Conservation (phyloP, 2,329 filamentous ascomycete species). For the Pestalotiopsis fici region DNA sequence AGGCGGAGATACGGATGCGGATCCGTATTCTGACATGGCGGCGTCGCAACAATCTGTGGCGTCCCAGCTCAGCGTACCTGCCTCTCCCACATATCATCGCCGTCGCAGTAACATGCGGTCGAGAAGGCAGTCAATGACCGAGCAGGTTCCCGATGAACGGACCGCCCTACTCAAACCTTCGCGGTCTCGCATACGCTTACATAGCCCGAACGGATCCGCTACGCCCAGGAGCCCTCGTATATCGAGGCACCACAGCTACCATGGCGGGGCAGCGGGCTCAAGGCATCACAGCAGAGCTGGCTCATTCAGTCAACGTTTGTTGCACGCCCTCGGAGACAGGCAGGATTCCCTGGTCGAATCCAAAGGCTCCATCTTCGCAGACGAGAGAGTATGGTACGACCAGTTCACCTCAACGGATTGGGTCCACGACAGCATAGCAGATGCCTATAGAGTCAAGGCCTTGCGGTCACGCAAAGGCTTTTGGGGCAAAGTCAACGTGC, state of each 20-base stretch:
- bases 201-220: conserved; percentile 24
- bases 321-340: conserved; percentile 60
- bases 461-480: conserved; percentile 82
- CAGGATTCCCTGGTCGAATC: conserved; percentile 63
- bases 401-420: conserved; percentile 97
- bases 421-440: conserved; percentile 96
- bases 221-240: conserved; percentile 22
- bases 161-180: conserved; percentile 43
- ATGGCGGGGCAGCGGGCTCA: conserved; percentile 30
- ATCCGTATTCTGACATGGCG: conserved; percentile 12
- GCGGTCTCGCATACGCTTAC: conserved; percentile 43
- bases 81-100: conserved; percentile 9
- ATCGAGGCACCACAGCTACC: conserved; percentile 45
- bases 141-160: conserved; percentile 39
- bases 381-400: conserved; percentile 97
- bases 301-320: conserved; percentile 63
- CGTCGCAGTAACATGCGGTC: conserved; percentile 21
- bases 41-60: conserved; percentile 16
- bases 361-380: conserved; percentile 66
- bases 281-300: conserved; percentile 58
- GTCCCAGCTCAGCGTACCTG: neutral
- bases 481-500: conserved; percentile 73
- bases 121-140: conserved; percentile 23
- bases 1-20: conserved; percentile 18
- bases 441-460: conserved; percentile 85